These are phyloP conservation scores for Oryza punctata DNA, from an alignment of 176 grass and related monocot species.

Conservation along the genomic window DNA sequence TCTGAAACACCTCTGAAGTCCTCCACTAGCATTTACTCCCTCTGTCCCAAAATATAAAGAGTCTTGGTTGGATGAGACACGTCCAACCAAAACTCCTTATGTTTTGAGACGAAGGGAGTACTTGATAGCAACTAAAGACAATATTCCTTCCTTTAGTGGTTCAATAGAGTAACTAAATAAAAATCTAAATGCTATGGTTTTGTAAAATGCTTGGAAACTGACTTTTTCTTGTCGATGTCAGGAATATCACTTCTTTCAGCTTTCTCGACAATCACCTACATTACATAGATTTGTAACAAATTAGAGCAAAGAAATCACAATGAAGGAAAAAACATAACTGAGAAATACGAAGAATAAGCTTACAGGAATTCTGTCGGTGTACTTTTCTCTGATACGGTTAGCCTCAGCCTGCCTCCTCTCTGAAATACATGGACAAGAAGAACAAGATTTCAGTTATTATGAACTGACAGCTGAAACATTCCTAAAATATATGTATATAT, in stretches of 20 bases:
- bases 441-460: not conserved
- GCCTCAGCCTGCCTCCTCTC: slow-evolving; percentile 88
- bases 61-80: no score
- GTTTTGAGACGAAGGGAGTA: no score
- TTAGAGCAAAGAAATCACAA: slow-evolving; percentile 26
- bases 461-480: not conserved
- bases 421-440: slow-evolving; percentile 1
- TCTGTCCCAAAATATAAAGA: no score
- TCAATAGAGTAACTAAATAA: no score
- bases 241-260: slow-evolving; percentile 91
- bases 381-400: slow-evolving; percentile 84
- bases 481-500: not conserved
- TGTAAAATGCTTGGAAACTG: slow-evolving; percentile 25
- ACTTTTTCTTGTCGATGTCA: slow-evolving; percentile 99
- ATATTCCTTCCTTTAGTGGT: not conserved
- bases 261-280: slow-evolving; percentile 98
- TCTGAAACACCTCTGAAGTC: not conserved
- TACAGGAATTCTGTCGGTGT: slow-evolving; percentile 88
- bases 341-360: slow-evolving; percentile 10
- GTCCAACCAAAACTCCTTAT: no score
- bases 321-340: not conserved
- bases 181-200: not conserved
- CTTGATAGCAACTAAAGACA: slow-evolving; percentile 10
- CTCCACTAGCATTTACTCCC: not conserved
- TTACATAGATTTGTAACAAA: slow-evolving; percentile 5